Percentiles rank a stretch among this genome's conserved stretches.
Evolutionary conservation across 1,139 yeast species (phyloP).

Genomic region (Kazachstania sp.): DNA sequence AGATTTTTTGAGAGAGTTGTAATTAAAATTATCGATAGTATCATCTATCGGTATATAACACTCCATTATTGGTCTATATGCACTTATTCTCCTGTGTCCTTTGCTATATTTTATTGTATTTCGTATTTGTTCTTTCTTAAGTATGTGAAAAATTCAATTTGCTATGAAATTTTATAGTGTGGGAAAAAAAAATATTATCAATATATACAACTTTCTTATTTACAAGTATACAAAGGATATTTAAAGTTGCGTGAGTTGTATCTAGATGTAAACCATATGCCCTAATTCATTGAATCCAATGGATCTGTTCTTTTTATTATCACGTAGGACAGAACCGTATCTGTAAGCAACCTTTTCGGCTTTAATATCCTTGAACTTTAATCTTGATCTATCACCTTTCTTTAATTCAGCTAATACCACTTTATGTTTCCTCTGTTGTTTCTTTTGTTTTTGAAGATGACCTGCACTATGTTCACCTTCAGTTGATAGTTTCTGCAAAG

Average conservation of each 20-base stretch:
- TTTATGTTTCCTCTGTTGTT: slow-evolving; percentile 8
- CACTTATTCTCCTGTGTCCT: background rate
- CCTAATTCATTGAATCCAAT: slow-evolving; percentile 71
- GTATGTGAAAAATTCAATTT: too few relatives aligned
- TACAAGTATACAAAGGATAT: slow-evolving; percentile 2
- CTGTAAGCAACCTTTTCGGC: slow-evolving; percentile 85
- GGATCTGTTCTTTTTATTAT: slow-evolving; percentile 75
- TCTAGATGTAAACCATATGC: slow-evolving; percentile 39
- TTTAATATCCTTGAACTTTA: slow-evolving; percentile 66
- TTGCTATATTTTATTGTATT: background rate
- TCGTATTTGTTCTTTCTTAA: background rate
- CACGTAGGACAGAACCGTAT: slow-evolving; percentile 87
- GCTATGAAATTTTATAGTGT: too few relatives aligned
- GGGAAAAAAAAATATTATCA: background rate
- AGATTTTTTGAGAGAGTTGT: slow-evolving; percentile 9
- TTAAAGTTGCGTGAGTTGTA: background rate
- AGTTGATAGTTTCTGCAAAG: slow-evolving; percentile 58
- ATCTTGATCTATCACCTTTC: slow-evolving; percentile 52
- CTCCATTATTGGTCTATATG: slow-evolving; percentile 11
- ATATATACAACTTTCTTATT: background rate
- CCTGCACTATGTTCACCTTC: slow-evolving; percentile 41
- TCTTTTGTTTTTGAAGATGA: slow-evolving; percentile 8
- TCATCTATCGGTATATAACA: slow-evolving; percentile 17
- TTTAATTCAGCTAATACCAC: slow-evolving; percentile 29
- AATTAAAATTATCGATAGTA: slow-evolving; percentile 6